These are phyloP conservation scores for Cryptosporidium ryanae DNA, from an alignment of 169 alveolate species.

Conservation along the genomic window DNA sequence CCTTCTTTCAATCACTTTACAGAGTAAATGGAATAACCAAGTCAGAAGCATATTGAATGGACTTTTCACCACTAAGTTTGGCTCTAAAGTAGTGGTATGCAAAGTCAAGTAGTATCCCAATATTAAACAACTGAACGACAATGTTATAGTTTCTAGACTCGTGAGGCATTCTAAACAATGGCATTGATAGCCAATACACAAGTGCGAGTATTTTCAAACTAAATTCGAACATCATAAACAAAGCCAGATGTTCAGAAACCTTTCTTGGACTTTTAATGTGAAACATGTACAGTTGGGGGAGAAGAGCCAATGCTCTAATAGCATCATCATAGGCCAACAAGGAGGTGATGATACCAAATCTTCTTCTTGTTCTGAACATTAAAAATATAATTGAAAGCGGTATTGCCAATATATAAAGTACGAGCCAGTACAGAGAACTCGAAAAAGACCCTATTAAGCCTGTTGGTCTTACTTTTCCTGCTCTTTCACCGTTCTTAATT, in stretches of 20 bases:
- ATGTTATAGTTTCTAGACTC: constrained; percentile 77
- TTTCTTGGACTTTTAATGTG: constrained; percentile 78
- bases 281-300: constrained; percentile 81
- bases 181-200: constrained; percentile 78
- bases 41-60: constrained; percentile 68
- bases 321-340: constrained; percentile 77
- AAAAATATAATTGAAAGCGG: constrained; percentile 58
- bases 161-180: constrained; percentile 64
- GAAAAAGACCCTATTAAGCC: constrained; percentile 48
- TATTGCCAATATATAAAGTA: constrained; percentile 44
- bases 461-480: constrained; percentile 63
- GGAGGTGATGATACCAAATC: constrained; percentile 65
- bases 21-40: constrained; percentile 67
- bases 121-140: constrained; percentile 76
- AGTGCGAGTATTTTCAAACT: constrained; percentile 77
- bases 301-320: constrained; percentile 80
- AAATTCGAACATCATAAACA: constrained; percentile 77
- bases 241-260: constrained; percentile 77
- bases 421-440: constrained; percentile 32
- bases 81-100: constrained; percentile 80
- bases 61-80: constrained; percentile 75
- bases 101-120: constrained; percentile 77
- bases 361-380: constrained; percentile 52
- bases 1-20: background rate
- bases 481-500: constrained; percentile 54